Percentiles rank a stretch among this genome's conserved stretches.
Conservation (phyloP, 306 rosid species). For the Sindora glabra region DNA sequence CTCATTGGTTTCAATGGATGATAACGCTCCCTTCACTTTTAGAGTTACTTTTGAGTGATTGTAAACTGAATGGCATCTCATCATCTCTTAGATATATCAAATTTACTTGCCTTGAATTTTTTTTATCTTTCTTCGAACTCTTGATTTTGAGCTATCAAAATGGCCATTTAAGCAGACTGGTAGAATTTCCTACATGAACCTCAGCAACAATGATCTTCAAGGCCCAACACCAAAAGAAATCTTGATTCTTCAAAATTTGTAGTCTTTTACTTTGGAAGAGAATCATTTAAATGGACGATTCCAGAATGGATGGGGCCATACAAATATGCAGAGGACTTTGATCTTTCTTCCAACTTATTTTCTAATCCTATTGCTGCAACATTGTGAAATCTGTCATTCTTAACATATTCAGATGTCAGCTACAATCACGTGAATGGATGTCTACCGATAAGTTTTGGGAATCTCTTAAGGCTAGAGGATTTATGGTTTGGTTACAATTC, state of each 20-base stretch:
- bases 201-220: not conserved
- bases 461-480: not conserved
- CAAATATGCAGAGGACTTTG: not conserved
- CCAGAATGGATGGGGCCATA: not conserved
- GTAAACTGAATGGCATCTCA: not conserved
- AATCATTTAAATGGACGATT: not conserved
- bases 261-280: not conserved
- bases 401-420: no score
- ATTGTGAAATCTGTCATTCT: slow-evolving; percentile 11
- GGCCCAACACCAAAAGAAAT: not conserved
- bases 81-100: not conserved
- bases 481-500: not conserved
- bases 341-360: not conserved
- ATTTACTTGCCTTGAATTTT: not conserved
- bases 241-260: not conserved
- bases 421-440: not conserved
- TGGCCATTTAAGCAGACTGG: slow-evolving; percentile 5
- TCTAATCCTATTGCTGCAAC: not conserved
- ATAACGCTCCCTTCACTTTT: not conserved
- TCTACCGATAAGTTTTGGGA: not conserved
- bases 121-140: not conserved
- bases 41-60: not conserved
- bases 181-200: not conserved
- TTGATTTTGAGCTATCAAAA: slow-evolving; percentile 11
- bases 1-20: no score